A percentile compares a stretch with the other conserved stretches of the same genome.
phyloP scores from a whole-genome alignment of 2,329 filamentous ascomycete species.

The Aspergillus pseudoviridinutans region DNA sequence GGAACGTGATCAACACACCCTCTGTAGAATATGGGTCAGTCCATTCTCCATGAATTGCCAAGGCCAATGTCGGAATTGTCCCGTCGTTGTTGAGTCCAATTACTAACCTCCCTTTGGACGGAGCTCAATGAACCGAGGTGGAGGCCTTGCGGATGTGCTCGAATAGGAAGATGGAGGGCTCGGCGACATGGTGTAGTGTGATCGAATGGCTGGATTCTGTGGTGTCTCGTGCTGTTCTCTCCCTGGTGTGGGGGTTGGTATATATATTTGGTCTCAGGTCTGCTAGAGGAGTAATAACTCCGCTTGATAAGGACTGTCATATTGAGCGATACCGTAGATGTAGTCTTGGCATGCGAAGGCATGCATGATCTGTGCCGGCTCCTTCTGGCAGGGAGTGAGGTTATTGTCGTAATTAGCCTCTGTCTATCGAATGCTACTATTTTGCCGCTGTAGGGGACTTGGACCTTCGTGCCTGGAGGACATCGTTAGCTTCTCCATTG shows the following conservation, averaged over 20 bases:
- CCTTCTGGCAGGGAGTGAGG: too few relatives aligned
- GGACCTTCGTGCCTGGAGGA: too few relatives aligned
- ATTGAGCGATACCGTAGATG: not conserved
- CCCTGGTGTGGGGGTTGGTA: not conserved
- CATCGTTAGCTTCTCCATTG: too few relatives aligned
- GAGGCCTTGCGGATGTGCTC: not conserved
- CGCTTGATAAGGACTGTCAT: not conserved
- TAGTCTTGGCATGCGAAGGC: not conserved
- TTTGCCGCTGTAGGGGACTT: too few relatives aligned
- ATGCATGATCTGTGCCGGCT: too few relatives aligned
- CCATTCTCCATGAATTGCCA: not conserved
- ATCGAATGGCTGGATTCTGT: not conserved
- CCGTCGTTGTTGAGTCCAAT: not conserved
- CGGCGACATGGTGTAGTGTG: not conserved
- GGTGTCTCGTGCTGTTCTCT: not conserved
- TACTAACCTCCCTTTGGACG: conserved; percentile 4
- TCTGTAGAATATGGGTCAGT: not conserved
- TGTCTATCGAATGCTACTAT: not conserved
- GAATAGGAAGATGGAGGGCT: not conserved
- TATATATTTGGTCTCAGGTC: not conserved
- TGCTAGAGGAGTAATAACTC: not conserved
- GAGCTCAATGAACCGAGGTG: not conserved
- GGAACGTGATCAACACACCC: conserved; percentile 1
- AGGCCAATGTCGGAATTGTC: not conserved
- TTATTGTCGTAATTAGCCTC: too few relatives aligned